Conservation (phyloP, 1,284 basidiomycete species). For the Cryptococcus wingfieldii region DNA sequence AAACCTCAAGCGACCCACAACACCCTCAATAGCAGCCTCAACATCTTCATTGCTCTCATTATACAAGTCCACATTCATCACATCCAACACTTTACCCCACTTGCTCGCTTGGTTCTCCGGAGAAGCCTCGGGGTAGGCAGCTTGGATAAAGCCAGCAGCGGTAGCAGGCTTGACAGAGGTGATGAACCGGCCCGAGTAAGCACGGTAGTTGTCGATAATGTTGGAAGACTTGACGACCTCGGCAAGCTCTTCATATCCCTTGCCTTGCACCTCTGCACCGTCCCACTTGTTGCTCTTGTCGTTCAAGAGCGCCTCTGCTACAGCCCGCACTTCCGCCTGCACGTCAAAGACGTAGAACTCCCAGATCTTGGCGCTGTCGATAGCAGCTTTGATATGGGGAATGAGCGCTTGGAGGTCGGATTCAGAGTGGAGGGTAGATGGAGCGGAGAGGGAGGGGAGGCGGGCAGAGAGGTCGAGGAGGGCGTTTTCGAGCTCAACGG, state of each 20-base stretch:
- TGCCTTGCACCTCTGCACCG: slow-evolving; percentile 44
- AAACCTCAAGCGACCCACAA: slow-evolving; percentile 72
- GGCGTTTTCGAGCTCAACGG: slow-evolving; percentile 79
- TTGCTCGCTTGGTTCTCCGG: slow-evolving; percentile 55
- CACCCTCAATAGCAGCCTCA: slow-evolving; percentile 65
- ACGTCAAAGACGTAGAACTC: slow-evolving; percentile 86
- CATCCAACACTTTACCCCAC: slow-evolving; percentile 74
- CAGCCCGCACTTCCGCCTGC: slow-evolving; percentile 44
- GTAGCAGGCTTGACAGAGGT: slow-evolving; percentile 64
- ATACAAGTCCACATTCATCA: slow-evolving; percentile 82
- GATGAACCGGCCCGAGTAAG: slow-evolving; percentile 63
- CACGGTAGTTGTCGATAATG: slow-evolving; percentile 59
- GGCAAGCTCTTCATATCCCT: slow-evolving; percentile 65
- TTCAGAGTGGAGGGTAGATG: slow-evolving; percentile 61
- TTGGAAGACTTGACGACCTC: slow-evolving; percentile 56
- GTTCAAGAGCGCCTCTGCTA: slow-evolving; percentile 48
- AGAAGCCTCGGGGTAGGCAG: slow-evolving; percentile 54
- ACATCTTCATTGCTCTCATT: slow-evolving; percentile 77
- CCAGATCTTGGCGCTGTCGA: slow-evolving; percentile 72
- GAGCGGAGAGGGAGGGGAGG: slow-evolving; percentile 64
- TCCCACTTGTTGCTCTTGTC: slow-evolving; percentile 57
- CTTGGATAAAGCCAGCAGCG: slow-evolving; percentile 62
- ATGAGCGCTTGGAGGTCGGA: slow-evolving; percentile 67
- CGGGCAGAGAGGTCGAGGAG: slow-evolving; percentile 72
- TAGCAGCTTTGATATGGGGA: slow-evolving; percentile 58